Conservation (phyloP, 352 stramenopile species). For the Blastocystis sp. region DNA sequence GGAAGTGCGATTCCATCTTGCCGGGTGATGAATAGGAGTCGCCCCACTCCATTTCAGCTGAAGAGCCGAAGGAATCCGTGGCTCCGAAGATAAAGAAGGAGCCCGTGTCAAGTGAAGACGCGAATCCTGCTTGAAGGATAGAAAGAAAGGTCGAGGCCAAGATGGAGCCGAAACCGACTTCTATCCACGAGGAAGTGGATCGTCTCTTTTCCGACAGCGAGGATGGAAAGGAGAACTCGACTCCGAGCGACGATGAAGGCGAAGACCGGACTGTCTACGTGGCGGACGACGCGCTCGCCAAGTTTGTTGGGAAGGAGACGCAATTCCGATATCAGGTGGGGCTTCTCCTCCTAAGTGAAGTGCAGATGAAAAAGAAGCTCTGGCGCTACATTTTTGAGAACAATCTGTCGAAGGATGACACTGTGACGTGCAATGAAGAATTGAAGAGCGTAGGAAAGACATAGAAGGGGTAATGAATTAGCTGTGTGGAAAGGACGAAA, state of each 20-base stretch:
- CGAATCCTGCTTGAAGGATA: conserved; percentile 5
- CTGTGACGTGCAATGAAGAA: background rate
- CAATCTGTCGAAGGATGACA: background rate
- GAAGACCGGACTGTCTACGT: background rate
- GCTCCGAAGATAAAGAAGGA: background rate
- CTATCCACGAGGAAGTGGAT: background rate
- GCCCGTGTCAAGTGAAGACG: background rate
- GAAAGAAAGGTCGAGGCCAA: background rate
- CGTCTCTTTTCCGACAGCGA: background rate
- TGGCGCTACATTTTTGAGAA: background rate
- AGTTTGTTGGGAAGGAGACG: background rate
- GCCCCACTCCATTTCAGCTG: background rate
- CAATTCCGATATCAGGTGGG: background rate
- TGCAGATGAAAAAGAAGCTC: background rate
- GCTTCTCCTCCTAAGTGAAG: background rate
- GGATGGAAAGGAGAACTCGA: background rate
- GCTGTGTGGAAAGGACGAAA: background rate
- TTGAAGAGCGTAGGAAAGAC: background rate
- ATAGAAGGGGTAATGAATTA: background rate
- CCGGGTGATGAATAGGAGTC: background rate
- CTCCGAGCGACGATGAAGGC: background rate
- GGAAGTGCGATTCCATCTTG: background rate
- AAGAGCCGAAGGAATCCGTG: background rate
- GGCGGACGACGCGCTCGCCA: background rate
- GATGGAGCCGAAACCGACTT: background rate